Evolutionary conservation across 768 basidiomycete species (phyloP), one percentile per base, ranked within the genome.

Genomic region (Infundibulicybe gibba): DNA sequence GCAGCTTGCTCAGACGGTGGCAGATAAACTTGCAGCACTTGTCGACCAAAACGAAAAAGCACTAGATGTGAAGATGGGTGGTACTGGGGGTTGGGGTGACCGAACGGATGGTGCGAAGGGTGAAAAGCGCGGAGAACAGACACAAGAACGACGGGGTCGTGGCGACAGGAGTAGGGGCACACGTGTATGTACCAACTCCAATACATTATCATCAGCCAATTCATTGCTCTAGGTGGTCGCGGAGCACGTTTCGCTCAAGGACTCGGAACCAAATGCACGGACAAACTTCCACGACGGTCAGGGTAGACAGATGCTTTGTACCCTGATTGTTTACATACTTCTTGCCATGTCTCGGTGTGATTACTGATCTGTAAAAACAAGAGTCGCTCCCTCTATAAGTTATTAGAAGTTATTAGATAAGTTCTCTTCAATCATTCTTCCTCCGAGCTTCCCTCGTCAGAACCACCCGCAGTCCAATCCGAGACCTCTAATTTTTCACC

Each of bases 1-100:
- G 65, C 87, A 93, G 62, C 74, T 97, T n/a, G 85, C 91, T 1
- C 87, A 88, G 58, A 79, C 81, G 34, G 77, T 99, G 37, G 87
- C 95, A 5, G 94, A 98, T 57, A 90, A 91, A 66, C 78, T 94
- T 15, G 83, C 77, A 19, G 74, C 77, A 15, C 75, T 97, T 80
- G 84, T 94, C 5, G 94, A 97, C 59, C 87, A 90, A 55, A 95
- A 92, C 58, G 94, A 97, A 67, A 95, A 94, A 72, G 72, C 80
- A 1, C 68, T 97, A 40, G 94, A 97, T 62, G 60, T 75, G 54
- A 94, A 93, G 63, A 80, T 94, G 55, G 91, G 92, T 43, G 79
- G 79, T 4, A 65, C 71, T 32, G 64, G 72, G 32, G 76, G 73
- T 6, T 87, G 86, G 85, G 71, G 72, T 37, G 87, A 89, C 38